phyloP scores from a whole-genome alignment of 2,329 filamentous ascomycete species.

The Delphinella strobiligena region DNA sequence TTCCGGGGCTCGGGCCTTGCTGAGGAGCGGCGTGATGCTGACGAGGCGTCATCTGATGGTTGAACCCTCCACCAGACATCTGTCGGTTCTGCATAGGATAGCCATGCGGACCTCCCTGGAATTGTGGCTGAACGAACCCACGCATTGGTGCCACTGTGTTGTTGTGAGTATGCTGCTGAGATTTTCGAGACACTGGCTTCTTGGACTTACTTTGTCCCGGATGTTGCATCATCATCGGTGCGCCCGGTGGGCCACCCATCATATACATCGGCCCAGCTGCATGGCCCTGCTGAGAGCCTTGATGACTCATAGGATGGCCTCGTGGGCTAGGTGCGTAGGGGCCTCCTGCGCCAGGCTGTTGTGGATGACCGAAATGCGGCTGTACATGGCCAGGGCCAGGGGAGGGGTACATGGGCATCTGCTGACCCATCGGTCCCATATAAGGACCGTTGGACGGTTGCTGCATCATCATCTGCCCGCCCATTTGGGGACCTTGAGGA shows the following conservation, averaged over 20 bases:
- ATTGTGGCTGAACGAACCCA: slow-evolving; percentile 10
- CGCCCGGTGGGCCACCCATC: slow-evolving; percentile 57
- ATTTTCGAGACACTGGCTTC: neutral
- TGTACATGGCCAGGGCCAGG: slow-evolving; percentile 53
- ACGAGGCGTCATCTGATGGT: slow-evolving; percentile 21
- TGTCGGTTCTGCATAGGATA: slow-evolving; percentile 15
- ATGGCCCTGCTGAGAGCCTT: slow-evolving; percentile 86
- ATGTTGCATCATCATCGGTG: slow-evolving; percentile 12
- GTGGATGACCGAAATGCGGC: slow-evolving; percentile 42
- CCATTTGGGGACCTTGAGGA: slow-evolving; percentile 60
- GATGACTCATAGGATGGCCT: slow-evolving; percentile 83
- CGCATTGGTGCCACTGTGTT: slow-evolving; percentile 11
- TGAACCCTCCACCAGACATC: slow-evolving; percentile 16
- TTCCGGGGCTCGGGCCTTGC: slow-evolving; percentile 17
- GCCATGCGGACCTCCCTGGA: slow-evolving; percentile 8
- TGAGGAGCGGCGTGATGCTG: slow-evolving; percentile 19
- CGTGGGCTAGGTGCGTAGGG: slow-evolving; percentile 71
- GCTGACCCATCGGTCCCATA: slow-evolving; percentile 58
- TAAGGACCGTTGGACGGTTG: slow-evolving; percentile 55
- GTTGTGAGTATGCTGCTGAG: neutral
- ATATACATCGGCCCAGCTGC: slow-evolving; percentile 51
- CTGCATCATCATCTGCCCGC: slow-evolving; percentile 67
- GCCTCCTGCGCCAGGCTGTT: slow-evolving; percentile 16
- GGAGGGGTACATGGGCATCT: slow-evolving; percentile 68
- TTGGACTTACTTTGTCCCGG: slow-evolving; percentile 8